Evolutionary conservation across 2,329 filamentous ascomycete genomes (phyloP), one percentile per base, ranked within the genome.

Genomic region (Lasiodiplodia sp.): DNA sequence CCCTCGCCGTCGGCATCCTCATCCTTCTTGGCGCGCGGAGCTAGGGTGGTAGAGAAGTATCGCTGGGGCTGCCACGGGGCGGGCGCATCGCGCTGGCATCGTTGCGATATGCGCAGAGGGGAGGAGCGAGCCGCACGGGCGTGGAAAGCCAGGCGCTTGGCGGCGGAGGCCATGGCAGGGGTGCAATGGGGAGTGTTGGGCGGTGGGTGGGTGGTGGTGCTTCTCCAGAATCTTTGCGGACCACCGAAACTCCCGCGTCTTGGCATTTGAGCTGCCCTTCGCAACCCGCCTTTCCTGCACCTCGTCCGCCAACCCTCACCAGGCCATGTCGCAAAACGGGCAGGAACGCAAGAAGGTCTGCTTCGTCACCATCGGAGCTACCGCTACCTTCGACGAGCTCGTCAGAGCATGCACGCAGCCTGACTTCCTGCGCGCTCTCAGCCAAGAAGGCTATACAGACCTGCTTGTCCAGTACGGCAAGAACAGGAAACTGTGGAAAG

Each of bases 341-440:
- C 60, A 63, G 40, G 23, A 8, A 14, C 60, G 21, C 31, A 74
- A 73, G 38, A 84, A 83, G 71, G 83, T 83, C 66, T 96, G 92
- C 77, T 92, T 99, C 72, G 91, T 97, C 67, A 98, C 96, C 0
- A 91, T 97, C 37, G 96, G 96, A 68, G 95, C 96, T 6, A 99
- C 95, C 0, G 94, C 94, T 18, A 88, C 91, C 23, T 99, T 99
- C 80, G 84, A 86, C 65, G 80, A 85, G 7, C 87, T 99, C 2
- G 86, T 97, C 68, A 81, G 85, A 53, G 87, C 90, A 38, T 87
- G 91, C 12, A 82, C 96, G 6, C 81, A 85, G 21, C 81, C 86
- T 0, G 73, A 79, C 0, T 94, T 96, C 75, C 84, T 96, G 70
- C 72, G 82, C 6, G 83, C 85, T 5, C 85, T 98, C 14, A 75